Base-by-base conservation (phyloP, 768 basidiomycete species). In the Trametes meyenii region DNA sequence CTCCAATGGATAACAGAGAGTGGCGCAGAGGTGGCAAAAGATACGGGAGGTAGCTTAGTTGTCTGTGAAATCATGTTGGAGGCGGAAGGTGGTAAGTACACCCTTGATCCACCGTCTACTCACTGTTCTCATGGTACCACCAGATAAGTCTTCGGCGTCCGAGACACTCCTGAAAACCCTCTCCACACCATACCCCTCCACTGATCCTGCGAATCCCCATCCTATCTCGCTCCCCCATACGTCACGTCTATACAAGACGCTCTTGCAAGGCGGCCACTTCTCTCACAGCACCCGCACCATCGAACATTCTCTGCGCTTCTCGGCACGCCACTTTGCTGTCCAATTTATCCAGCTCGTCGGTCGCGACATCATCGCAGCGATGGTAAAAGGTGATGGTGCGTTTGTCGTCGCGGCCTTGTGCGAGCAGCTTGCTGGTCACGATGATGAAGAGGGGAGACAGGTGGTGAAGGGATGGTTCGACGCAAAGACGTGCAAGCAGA, bases 251-350 rank as follows among this genome's bases (percentile, higher is more conserved):
- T 96, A 93, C 81, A 97, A 97, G 72, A 86, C 86, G 6, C 84
- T 97, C 6, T 80, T 97, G 1, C 93, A 96, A 70, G 95, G 95
- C 5, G 95, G 95, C 0, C 94, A 96, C 71, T 97, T 87, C 74
- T 86, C 85, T 62, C 87, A 85, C 35, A 71, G 81, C 0, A 81
- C 85, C 2, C 79, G 80, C 21, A 63, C 80, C 2, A 77, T 96
- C 39, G 81, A 83, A 35, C 79, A 73, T 7, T 78, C 82, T 2
- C 67, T 81, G 2, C 65, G 72, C 1, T 94, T 88, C 80, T 84
- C 87, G 19, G 76, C 87, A 0, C 70, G 73, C 1, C 74, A 73
- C 1, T 93, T 93, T 63, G 90, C 89, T 0, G 73, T 74, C 3
- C 70, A 74, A 12, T 89, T 92, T 69, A 73, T 89, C 23, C 71